phyloP scores from a whole-genome alignment of 805 yeast genomes.

The Pichia thaimueangensis region DNA sequence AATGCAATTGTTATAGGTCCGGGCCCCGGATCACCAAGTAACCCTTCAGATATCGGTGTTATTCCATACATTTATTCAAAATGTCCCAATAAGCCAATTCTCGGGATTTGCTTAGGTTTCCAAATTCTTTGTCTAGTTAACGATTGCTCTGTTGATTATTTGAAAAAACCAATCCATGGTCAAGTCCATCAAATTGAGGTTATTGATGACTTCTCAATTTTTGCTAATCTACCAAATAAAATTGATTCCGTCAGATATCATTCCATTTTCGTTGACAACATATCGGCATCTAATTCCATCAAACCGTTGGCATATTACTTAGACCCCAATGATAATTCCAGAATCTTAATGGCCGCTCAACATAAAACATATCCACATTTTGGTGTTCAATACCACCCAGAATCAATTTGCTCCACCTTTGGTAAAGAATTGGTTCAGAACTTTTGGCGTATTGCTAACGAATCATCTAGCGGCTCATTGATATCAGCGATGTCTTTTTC shows the following conservation, averaged over 20 bases:
- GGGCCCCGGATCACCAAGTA: slow-evolving; percentile 89
- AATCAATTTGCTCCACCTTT: slow-evolving; percentile 72
- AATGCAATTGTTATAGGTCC: slow-evolving; percentile 89
- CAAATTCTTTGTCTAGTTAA: slow-evolving; percentile 64
- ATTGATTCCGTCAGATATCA: slow-evolving; percentile 84
- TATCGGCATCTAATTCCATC: slow-evolving; percentile 24
- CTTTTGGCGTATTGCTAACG: slow-evolving; percentile 44
- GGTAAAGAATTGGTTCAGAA: slow-evolving; percentile 58
- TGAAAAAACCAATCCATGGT: slow-evolving; percentile 73
- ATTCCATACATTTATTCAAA: slow-evolving; percentile 47
- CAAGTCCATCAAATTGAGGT: slow-evolving; percentile 54
- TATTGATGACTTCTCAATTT: slow-evolving; percentile 30
- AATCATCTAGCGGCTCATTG: too few species aligned
- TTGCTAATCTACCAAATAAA: slow-evolving; percentile 32
- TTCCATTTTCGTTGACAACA: slow-evolving; percentile 54
- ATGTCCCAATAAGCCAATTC: slow-evolving; percentile 48
- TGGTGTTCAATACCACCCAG: slow-evolving; percentile 98
- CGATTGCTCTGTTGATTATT: slow-evolving; percentile 49
- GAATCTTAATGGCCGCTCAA: slow-evolving; percentile 72
- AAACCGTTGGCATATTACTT: slow-evolving; percentile 56
- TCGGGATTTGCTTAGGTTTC: slow-evolving; percentile 93
- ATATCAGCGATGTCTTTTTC: not conserved
- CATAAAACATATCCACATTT: slow-evolving; percentile 61
- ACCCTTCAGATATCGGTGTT: slow-evolving; percentile 62
- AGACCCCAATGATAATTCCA: slow-evolving; percentile 29